Base-by-base conservation (phyloP, 2,329 filamentous ascomycete species). In the Pseudocercospora eumusae region DNA sequence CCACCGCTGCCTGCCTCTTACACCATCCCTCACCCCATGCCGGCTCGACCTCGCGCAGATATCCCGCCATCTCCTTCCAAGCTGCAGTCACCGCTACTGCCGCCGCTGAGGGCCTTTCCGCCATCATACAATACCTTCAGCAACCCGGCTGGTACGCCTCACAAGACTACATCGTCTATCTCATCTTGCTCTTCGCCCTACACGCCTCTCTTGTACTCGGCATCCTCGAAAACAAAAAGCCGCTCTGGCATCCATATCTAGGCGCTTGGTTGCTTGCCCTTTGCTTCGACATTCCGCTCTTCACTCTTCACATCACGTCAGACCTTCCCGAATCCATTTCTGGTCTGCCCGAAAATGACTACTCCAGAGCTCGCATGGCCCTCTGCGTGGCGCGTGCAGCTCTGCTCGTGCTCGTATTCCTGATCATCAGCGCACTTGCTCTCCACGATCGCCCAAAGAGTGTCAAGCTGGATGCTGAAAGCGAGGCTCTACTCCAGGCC, bases 201-300 rank as follows among this genome's bases (percentile, higher is more conserved):
- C 69, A 71, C 56, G 59, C 47, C n/a, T 69, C 62, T 18, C 58
- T 72, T 6, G 55, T 60, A 2, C 50, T 73, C 3, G 69, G 70
- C 23, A 56, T 73, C 15, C 36, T 66, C 1, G 69, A 72, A 44
- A 70, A 61, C 47, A 44, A 54, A 20, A 66, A 58, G 40, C 68
- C 67, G 36, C 27, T 73, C 13, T 74, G 72, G 72, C 64, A 73
- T 64, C 70, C 68, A 11, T 73, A 72, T 57, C 33, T 70, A 11
- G 67, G 68, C 4, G 60, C 71, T 11, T 73, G 69, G 68, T 27
- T 66, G 6, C 42, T 70, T 11, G 70, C 65, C 11, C 44, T 70
- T 11, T 50, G 50, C 6, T 59, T 67, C 23, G 72, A 74, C n/a
- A 59, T 70, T 7, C 57, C 65, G 8, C 59, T 69, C 28, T 57